Evolutionary conservation across 352 stramenopile genomes (phyloP).

Genomic region (Blastocystis sp.): DNA sequence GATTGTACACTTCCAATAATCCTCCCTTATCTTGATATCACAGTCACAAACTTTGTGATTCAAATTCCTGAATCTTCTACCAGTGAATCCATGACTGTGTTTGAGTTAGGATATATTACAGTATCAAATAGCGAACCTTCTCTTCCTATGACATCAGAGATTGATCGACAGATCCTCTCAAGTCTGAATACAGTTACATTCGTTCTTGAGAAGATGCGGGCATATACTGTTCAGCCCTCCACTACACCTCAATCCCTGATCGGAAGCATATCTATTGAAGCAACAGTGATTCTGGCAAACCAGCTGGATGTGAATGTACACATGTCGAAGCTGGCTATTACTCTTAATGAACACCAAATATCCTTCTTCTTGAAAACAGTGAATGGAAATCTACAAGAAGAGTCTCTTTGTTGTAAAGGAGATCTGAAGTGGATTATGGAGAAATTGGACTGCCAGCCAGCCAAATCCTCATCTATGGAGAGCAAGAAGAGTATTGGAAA

Average conservation of each 20-base stretch:
- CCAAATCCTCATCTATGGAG: too few relatives aligned
- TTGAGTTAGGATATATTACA: background rate
- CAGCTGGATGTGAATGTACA: background rate
- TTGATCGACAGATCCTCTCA: background rate
- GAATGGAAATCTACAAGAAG: constrained; percentile 29
- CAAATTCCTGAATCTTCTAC: background rate
- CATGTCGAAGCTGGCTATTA: constrained; percentile 16
- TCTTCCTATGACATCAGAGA: background rate
- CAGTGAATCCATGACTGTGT: background rate
- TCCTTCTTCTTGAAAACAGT: background rate
- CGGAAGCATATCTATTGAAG: background rate
- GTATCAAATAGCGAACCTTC: background rate
- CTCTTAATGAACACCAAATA: constrained; percentile 15
- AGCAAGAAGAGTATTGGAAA: background rate
- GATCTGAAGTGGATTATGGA: background rate
- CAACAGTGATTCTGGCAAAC: background rate
- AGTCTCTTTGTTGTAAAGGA: background rate
- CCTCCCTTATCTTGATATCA: background rate
- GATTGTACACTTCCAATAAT: background rate
- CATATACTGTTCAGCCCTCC: background rate
- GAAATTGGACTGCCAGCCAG: background rate
- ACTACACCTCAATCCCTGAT: background rate
- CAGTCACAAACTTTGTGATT: background rate
- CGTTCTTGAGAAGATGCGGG: background rate
- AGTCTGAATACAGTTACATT: background rate